Evolutionary conservation across 306 rosid species (phyloP), one percentile per base, ranked within the genome.

Genomic region (Luffa acutangula): DNA sequence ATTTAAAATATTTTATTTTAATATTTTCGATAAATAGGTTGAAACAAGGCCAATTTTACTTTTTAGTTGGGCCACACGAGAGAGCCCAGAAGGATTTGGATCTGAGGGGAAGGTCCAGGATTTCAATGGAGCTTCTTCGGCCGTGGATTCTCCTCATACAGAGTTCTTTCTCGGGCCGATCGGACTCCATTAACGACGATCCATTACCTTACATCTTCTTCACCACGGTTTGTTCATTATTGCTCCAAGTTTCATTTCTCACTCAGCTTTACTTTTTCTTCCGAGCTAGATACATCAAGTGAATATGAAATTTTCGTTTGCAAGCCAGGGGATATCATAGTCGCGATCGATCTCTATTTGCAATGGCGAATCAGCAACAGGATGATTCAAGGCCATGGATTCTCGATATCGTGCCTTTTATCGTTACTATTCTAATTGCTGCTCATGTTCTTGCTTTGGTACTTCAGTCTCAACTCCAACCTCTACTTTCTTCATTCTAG

Each of bases 361-460:
- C 45, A 79, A 92, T 95, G 98, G 91, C 81, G 82, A 89, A 83
- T 17, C 66, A 87, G 56, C 90, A 78, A 57, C 82, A 39, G 33
- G 43, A 86, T 9, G 77, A 90, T 52, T 80, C 85, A 46, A 86
- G 87, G 83, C 90, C 97, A 77, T 90, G 97, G 98, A 43, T 95
- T 79, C 92, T 89, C 41, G 87, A 90, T 20, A 76, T 46, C 64
- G 59, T 92, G 18, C 93, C 96, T 9, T 79, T 91, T 53, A 9
- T 91, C 41, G 90, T 92, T 25, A 78, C 91, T 81, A 14, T 89
- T 48, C 86, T 95, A 8, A 91, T 92, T 7, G 97, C 93, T 12
- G 89, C 90, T 75, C 98, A 95, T 39, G 96, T 94, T 83, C 54
- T 92, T 81, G 97, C 98, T 18, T 78, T 94, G 97, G 98, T 94